These are phyloP conservation scores for Aspergillus sp. DNA, from an alignment of 2,329 filamentous ascomycete species.

Conservation along the genomic window DNA sequence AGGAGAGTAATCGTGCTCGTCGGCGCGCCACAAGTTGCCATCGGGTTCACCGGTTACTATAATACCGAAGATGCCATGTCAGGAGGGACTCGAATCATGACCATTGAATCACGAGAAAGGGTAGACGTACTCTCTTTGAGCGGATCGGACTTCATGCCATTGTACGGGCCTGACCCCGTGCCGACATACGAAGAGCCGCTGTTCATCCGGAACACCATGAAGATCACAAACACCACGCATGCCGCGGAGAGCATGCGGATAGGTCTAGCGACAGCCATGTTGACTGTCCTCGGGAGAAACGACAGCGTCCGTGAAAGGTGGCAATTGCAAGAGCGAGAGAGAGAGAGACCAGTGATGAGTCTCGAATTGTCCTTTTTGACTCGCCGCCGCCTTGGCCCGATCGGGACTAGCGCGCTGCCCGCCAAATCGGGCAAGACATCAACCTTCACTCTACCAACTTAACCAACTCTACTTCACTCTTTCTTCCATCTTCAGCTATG, in stretches of 20 bases:
- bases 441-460: conserved; percentile 1
- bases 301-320: background rate
- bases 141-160: conserved; percentile 74
- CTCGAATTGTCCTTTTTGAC: conserved; percentile 7
- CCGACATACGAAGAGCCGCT: conserved; percentile 40
- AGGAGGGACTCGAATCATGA: background rate
- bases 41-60: conserved; percentile 80
- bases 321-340: background rate
- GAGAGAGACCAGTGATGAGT: background rate
- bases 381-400: conserved; percentile 22
- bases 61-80: conserved; percentile 15
- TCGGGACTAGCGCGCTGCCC: conserved; percentile 26
- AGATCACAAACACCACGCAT: conserved; percentile 71
- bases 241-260: conserved; percentile 75
- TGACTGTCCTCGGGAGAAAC: conserved; percentile 26
- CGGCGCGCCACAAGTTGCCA: conserved; percentile 70
- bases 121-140: conserved; percentile 73
- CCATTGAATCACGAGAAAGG: no score
- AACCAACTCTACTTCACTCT: background rate
- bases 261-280: conserved; percentile 82
- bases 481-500: background rate
- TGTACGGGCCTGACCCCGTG: conserved; percentile 47
- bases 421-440: conserved; percentile 10
- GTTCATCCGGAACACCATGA: conserved; percentile 75
- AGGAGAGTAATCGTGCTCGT: conserved; percentile 74